phyloP scores from a whole-genome alignment of 2,329 filamentous ascomycete species.

The Neoscytalidium dimidiatum region DNA sequence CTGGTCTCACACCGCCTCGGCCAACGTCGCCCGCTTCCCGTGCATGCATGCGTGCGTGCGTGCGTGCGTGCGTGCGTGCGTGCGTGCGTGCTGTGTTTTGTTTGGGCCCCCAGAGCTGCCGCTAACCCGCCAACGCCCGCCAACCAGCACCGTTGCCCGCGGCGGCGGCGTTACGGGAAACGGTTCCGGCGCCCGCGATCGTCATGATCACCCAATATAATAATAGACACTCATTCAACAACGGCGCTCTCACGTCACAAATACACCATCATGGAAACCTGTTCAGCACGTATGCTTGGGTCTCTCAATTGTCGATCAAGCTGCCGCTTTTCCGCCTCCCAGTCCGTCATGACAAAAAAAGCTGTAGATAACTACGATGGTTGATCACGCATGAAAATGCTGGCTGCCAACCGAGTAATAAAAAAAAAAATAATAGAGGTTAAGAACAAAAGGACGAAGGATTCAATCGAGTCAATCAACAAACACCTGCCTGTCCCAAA shows the following conservation, averaged over 20 bases:
- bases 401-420: slow-evolving; percentile 13
- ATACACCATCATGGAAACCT: no score
- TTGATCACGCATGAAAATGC: slow-evolving; percentile 17
- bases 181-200: slow-evolving; percentile 17
- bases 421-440: slow-evolving; percentile 7
- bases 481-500: slow-evolving; percentile 16
- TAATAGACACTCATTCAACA: background rate
- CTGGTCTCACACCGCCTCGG: background rate
- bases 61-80: no score
- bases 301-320: slow-evolving; percentile 13
- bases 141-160: slow-evolving; percentile 13
- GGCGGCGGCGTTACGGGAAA: slow-evolving; percentile 5
- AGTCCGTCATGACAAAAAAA: background rate
- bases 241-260: background rate
- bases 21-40: no score
- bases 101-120: no score
- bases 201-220: background rate
- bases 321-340: slow-evolving; percentile 3
- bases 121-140: no score
- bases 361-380: slow-evolving; percentile 3
- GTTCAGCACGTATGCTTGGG: slow-evolving; percentile 13
- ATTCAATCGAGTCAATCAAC: slow-evolving; percentile 5
- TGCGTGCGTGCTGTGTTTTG: no score
- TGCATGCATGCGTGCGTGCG: no score
- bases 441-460: slow-evolving; percentile 8